Base-by-base conservation (phyloP, 352 stramenopile species). In the Globisporangium middletonii region DNA sequence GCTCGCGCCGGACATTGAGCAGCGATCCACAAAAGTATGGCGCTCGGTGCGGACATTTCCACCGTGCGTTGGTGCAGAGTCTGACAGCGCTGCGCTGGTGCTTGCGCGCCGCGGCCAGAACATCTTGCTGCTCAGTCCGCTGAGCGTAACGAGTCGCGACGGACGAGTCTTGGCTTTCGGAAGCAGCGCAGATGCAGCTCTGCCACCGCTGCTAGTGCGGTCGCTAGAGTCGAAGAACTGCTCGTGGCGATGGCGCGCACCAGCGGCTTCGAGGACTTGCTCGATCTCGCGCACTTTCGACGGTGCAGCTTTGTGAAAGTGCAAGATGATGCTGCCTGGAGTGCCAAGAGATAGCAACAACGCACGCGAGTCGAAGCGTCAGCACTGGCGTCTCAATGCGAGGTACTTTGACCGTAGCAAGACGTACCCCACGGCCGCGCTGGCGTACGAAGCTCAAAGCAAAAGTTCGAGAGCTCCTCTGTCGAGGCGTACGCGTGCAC, bases 401-500 rank as follows among this genome's bases (percentile, higher is more conserved):
- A 1, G 11, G 33, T 4, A 12, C 7, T 7, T 12, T 2, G 33
- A 38, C 7, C 2, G 33, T 9, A 38, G 33, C 33, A 38, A 23
- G 27, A 49, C 59, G 41, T 61, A 86, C 82, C 82, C 79, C 79
- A 90, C 4, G 67, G 67, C 50, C 82, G 66, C 47, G 75, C 72
- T 0, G 77, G 77, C 5, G 79, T 87, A 47, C 65, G 72, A 26
- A 92, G 53, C 55, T 92, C 82, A 57, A 89, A 77, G 64, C 79
- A 92, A 38, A 87, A 85, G 62, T 92, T 92, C 26, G 67, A 81
- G 2, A 78, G 67, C 51, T 71, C 52, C 8, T 79, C 74, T 4
- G 73, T 83, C 4, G 77, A 78, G 18, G 77, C 75, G 59, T 92
- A 90, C 60, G 81, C 88, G 67, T 92, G 82, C 27, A 77, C 67